Conservation (phyloP, 768 basidiomycete genomes). For the Mycena vulgaris region DNA sequence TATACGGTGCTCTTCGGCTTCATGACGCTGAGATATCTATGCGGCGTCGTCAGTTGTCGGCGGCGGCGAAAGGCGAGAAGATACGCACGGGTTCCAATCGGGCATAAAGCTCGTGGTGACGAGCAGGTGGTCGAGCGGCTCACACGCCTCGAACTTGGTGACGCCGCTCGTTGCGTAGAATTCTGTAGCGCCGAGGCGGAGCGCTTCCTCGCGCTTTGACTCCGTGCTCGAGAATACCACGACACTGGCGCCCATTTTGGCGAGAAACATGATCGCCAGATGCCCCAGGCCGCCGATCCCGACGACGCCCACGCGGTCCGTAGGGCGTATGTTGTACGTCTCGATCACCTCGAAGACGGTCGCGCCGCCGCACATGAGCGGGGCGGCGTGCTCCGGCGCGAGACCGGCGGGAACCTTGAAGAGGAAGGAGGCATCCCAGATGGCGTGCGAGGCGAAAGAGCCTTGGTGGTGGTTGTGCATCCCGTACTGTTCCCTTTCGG, state of each 20-base stretch:
- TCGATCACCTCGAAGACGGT: slow-evolving; percentile 41
- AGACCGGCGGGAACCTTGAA: slow-evolving; percentile 52
- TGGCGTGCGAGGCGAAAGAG: slow-evolving; percentile 43
- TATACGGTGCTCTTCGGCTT: slow-evolving; percentile 13
- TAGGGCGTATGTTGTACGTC: slow-evolving; percentile 42
- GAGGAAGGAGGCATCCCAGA: slow-evolving; percentile 53
- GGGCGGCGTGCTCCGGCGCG: slow-evolving; percentile 45
- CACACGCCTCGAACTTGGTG: slow-evolving; percentile 43
- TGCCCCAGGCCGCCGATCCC: slow-evolving; percentile 54
- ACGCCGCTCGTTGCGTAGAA: slow-evolving; percentile 12
- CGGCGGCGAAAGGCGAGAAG: not conserved
- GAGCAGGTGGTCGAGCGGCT: slow-evolving; percentile 41
- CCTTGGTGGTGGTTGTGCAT: slow-evolving; percentile 49
- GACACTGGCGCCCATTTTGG: slow-evolving; percentile 25
- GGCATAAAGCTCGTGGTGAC: slow-evolving; percentile 34
- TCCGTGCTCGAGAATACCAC: slow-evolving; percentile 39
- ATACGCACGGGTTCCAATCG: slow-evolving; percentile 23
- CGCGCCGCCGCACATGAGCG: slow-evolving; percentile 38
- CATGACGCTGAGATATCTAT: slow-evolving; percentile 18
- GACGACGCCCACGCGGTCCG: slow-evolving; percentile 50
- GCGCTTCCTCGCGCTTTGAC: slow-evolving; percentile 49
- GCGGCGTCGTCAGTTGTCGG: not conserved
- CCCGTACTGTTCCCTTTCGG: slow-evolving; percentile 40
- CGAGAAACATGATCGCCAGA: slow-evolving; percentile 20
- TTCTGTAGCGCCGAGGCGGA: slow-evolving; percentile 37